phyloP scores from a whole-genome alignment of 495 filamentous ascomycete genomes.

The Parathielavia appendiculata region DNA sequence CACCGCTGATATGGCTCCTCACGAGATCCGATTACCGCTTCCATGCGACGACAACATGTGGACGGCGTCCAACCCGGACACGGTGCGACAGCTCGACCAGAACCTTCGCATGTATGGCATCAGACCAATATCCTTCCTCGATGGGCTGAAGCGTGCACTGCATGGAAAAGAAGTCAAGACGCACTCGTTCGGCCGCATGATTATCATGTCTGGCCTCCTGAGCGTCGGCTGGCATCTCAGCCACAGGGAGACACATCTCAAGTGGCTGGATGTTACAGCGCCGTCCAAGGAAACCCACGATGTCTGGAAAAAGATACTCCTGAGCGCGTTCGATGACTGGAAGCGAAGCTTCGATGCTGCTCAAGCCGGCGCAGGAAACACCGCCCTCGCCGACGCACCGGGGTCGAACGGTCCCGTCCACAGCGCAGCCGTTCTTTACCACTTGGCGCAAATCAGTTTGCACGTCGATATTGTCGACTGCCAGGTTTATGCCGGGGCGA shows the following conservation, averaged over 20 bases:
- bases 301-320: conserved; percentile 79
- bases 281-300: conserved; percentile 75
- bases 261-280: conserved; percentile 62
- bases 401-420: conserved; percentile 74
- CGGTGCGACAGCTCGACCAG: conserved; percentile 77
- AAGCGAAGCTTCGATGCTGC: conserved; percentile 83
- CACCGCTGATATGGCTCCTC: conserved; percentile 90
- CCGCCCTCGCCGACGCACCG: conserved; percentile 35
- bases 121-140: conserved; percentile 78
- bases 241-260: conserved; percentile 88
- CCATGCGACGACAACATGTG: conserved; percentile 93
- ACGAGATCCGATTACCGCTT: conserved; percentile 88
- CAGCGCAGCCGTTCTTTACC: conserved; percentile 79
- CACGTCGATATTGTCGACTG: conserved; percentile 93
- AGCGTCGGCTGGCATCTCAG: conserved; percentile 96
- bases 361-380: conserved; percentile 44
- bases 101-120: conserved; percentile 79
- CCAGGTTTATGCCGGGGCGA: conserved; percentile 86
- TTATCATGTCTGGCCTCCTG: conserved; percentile 89
- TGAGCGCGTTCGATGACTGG: conserved; percentile 90
- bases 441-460: conserved; percentile 90
- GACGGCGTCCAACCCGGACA: conserved; percentile 81
- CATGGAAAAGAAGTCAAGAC: conserved; percentile 85
- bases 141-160: conserved; percentile 82
- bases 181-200: conserved; percentile 87